Base-by-base conservation (phyloP, 2,329 filamentous ascomycete genomes). In the Pseudogymnoascus sp. region DNA sequence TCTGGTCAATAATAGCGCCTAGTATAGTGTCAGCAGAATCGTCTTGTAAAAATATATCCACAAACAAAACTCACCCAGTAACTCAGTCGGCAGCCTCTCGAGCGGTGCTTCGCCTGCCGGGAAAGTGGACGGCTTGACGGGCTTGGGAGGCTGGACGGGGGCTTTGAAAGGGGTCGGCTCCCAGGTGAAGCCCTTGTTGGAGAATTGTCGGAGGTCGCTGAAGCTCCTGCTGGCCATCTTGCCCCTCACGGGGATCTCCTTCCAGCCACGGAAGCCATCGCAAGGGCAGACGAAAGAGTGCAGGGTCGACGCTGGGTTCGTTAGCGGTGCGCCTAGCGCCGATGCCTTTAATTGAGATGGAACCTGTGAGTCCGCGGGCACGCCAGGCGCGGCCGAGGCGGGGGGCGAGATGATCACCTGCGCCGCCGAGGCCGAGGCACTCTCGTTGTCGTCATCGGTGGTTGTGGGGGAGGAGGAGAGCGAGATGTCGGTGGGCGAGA, bases 1-100 rank as follows among this genome's bases (percentile, higher is more conserved):
- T 80, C 61, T 89, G 81, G 66, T 88, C 87, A 71, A 93, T 89
- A 66, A 93, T 91, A 71, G 85, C 78, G 70, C 85, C 89, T 90
- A 69, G 18, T 42, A 60, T 60, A 31, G 63, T 54, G 54, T 69
- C 62, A 71, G 67, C 66, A 45, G 62, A 42, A 57, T 67, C 67
- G 62, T 37, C 65, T 61, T 16, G 60, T 51, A 64, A 62, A 65
- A 63, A 68, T 64, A 63, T 66, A 64, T 62, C 64, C 65, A 31
- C 60, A 34, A 34, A 54, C 66, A 61, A 37, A 61, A 79, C 86
- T 76, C 81, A 91, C 88, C 83, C 64, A 90, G 81, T 67, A 92
- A 78, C 75, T 92, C 89, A 61, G 82, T 79, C 0, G 89, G 89
- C 6, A 93, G 79, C 66, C 74, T 83, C 77, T 92, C 89, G 42